Evolutionary conservation across 306 rosid species (phyloP).

Genomic region (Acacia confusa): DNA sequence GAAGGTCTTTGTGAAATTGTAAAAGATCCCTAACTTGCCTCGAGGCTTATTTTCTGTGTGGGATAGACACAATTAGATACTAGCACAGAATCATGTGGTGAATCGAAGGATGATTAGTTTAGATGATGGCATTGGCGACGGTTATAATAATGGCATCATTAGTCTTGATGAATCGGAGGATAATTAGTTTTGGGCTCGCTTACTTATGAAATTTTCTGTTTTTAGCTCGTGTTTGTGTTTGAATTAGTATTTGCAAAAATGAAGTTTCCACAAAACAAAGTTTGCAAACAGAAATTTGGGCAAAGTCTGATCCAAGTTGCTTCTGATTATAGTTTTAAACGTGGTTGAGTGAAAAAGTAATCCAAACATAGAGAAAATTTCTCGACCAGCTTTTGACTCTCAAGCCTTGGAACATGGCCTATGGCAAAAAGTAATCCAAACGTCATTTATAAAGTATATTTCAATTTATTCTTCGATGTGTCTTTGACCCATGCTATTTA

Average conservation of each 20-base stretch:
- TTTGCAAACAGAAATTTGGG: background rate
- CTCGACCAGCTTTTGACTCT: too few relatives aligned
- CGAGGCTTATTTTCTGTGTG: background rate
- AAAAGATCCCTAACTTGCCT: background rate
- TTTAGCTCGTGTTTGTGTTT: background rate
- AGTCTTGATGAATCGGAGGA: background rate
- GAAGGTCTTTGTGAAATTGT: background rate
- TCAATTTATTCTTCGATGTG: background rate
- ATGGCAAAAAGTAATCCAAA: too few relatives aligned
- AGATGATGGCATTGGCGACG: background rate
- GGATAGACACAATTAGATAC: background rate
- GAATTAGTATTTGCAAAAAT: too few relatives aligned
- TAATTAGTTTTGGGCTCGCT: background rate
- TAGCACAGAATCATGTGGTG: too few relatives aligned
- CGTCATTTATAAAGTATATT: background rate
- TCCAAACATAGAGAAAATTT: too few relatives aligned
- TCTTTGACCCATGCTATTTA: background rate
- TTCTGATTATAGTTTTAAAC: too few relatives aligned
- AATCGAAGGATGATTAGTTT: background rate
- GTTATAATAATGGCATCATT: background rate
- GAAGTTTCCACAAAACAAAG: background rate
- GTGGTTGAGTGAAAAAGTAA: too few relatives aligned
- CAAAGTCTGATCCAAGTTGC: too few relatives aligned
- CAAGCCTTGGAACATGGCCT: too few relatives aligned
- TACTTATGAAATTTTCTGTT: background rate